Percentiles rank a stretch among this genome's conserved stretches.
Evolutionary conservation across 257 asterid genomes (phyloP).

Genomic region (Oldenlandia corymbosa): DNA sequence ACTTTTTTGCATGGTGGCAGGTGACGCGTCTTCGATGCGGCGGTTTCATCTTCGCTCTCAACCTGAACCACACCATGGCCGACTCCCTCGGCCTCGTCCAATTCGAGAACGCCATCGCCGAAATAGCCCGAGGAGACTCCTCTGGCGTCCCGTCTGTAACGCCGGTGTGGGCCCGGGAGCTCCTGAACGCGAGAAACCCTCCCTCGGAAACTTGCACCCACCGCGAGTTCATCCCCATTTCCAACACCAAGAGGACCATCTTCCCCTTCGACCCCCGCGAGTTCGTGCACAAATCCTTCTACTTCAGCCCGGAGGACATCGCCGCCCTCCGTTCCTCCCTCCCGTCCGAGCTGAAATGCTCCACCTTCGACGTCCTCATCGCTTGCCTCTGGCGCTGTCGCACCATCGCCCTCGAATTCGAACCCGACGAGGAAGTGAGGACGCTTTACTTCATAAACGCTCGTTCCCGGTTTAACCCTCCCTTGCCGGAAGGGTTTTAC

Average conservation of each 20-base stretch:
- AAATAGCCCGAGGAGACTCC: conserved; percentile 49
- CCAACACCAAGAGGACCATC: conserved; percentile 30
- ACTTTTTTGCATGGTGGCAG: too few species aligned
- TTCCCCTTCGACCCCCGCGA: conserved; percentile 38
- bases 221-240: conserved; percentile 39
- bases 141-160: conserved; percentile 27
- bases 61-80: conserved; percentile 57
- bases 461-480: conserved; percentile 16
- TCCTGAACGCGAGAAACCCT: conserved; percentile 43
- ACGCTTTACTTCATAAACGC: conserved; percentile 20
- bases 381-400: conserved; percentile 33
- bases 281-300: conserved; percentile 42
- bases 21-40: conserved; percentile 66
- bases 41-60: conserved; percentile 52
- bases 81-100: conserved; percentile 58
- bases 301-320: conserved; percentile 37
- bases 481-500: conserved; percentile 25
- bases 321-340: conserved; percentile 32
- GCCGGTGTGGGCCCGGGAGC: conserved; percentile 58
- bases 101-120: conserved; percentile 52
- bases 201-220: conserved; percentile 33
- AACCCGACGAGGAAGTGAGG: conserved; percentile 31
- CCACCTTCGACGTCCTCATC: conserved; percentile 32
- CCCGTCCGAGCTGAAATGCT: conserved; percentile 34
- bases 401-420: conserved; percentile 20